Conservation (phyloP, 805 yeast genomes). For the Metschnikowia gruessii region DNA sequence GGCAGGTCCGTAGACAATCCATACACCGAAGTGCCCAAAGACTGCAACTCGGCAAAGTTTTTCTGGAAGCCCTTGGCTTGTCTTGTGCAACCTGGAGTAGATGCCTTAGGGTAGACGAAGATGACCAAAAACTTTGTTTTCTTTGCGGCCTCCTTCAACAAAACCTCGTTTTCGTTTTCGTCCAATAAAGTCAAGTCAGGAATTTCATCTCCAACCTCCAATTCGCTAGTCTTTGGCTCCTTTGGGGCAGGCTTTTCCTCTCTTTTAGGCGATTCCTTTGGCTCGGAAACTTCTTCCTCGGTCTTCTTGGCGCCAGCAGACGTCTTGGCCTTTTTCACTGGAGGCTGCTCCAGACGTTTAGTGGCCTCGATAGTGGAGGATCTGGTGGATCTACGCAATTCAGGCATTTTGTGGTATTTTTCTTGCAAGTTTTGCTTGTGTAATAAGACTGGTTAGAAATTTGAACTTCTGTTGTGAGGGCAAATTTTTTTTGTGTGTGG, state of each 20-base stretch:
- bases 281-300: slow-evolving; percentile 1
- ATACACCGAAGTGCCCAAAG: slow-evolving; percentile 55
- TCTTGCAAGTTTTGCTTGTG: background rate
- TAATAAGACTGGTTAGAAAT: no score
- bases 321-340: slow-evolving; percentile 15
- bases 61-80: slow-evolving; percentile 90
- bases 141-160: slow-evolving; percentile 30
- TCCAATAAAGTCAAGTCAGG: slow-evolving; percentile 63
- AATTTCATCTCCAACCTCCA: slow-evolving; percentile 57
- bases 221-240: slow-evolving; percentile 16
- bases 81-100: slow-evolving; percentile 94
- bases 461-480: background rate
- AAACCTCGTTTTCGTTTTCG: slow-evolving; percentile 63
- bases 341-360: slow-evolving; percentile 13
- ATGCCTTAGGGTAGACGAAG: slow-evolving; percentile 83
- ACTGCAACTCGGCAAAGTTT: slow-evolving; percentile 50
- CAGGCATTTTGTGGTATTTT: slow-evolving; percentile 13
- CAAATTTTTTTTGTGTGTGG: background rate
- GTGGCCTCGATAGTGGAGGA: slow-evolving; percentile 12
- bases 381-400: slow-evolving; percentile 20
- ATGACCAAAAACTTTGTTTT: slow-evolving; percentile 37
- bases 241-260: background rate
- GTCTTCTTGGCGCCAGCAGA: slow-evolving; percentile 3
- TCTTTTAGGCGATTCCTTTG: slow-evolving; percentile 4
- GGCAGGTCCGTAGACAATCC: slow-evolving; percentile 87